Percentiles rank a stretch among this genome's conserved stretches.
Conservation (phyloP, 148 eudicot genomes). For the Rhododendron henanense region DNA sequence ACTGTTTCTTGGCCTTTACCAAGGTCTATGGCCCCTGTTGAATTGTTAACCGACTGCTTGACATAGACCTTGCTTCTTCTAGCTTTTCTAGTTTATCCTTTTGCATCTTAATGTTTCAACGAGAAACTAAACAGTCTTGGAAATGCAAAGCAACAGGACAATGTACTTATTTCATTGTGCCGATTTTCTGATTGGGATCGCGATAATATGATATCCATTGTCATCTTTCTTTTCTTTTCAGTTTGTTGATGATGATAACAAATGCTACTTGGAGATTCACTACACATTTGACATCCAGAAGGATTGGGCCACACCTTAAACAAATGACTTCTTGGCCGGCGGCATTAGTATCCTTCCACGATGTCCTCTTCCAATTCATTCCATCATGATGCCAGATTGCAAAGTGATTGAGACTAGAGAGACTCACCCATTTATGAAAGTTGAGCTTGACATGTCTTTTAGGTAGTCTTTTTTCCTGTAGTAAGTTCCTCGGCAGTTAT, state of each 20-base stretch:
- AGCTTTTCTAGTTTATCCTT: background rate
- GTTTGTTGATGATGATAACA: slow-evolving; percentile 44
- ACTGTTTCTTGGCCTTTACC: background rate
- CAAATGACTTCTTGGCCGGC: background rate
- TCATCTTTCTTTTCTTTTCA: slow-evolving; percentile 12
- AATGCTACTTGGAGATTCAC: slow-evolving; percentile 36
- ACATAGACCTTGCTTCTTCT: background rate
- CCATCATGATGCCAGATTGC: background rate
- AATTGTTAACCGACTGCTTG: background rate
- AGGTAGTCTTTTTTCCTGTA: background rate
- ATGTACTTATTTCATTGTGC: background rate
- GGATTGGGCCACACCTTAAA: slow-evolving; percentile 20
- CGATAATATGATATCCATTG: background rate
- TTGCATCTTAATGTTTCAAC: too few relatives aligned
- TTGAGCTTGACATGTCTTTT: background rate
- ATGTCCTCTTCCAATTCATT: background rate
- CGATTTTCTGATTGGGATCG: background rate
- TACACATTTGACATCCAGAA: slow-evolving; percentile 40
- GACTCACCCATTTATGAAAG: background rate
- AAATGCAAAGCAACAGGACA: background rate
- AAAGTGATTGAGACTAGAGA: background rate
- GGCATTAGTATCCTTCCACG: background rate
- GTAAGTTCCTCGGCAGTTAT: background rate
- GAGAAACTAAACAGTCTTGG: background rate
- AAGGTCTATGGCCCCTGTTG: background rate